phyloP scores from a whole-genome alignment of 1,139 yeast genomes.

The Yamadazyma spencermartinsiae region DNA sequence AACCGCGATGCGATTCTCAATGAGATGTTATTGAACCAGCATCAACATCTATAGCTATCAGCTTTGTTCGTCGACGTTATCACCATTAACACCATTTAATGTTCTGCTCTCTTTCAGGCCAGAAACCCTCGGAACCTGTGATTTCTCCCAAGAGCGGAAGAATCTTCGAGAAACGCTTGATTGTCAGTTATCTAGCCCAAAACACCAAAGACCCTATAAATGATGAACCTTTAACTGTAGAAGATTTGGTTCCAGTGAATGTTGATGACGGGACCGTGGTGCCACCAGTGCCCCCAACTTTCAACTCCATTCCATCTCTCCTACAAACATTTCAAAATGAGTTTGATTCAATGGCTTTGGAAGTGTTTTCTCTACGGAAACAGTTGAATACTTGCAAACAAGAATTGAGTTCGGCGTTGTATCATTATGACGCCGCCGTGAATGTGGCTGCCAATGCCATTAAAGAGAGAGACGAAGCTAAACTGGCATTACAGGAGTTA shows the following conservation, averaged over 20 bases:
- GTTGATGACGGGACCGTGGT: slow-evolving; percentile 21
- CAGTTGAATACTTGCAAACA: slow-evolving; percentile 66
- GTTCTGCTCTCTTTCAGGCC: slow-evolving; percentile 2
- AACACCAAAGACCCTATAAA: slow-evolving; percentile 77
- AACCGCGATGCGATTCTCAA: neutral
- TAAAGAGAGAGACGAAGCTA: slow-evolving; percentile 74
- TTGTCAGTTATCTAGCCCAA: slow-evolving; percentile 62
- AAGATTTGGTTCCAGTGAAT: slow-evolving; percentile 58
- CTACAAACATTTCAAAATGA: slow-evolving; percentile 78
- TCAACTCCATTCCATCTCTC: slow-evolving; percentile 76
- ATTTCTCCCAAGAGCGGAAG: slow-evolving; percentile 72
- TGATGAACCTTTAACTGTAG: slow-evolving; percentile 55
- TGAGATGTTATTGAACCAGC: neutral
- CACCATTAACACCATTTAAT: neutral
- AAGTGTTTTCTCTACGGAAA: slow-evolving; percentile 72
- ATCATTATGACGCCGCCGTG: slow-evolving; percentile 88
- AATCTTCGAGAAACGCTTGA: slow-evolving; percentile 64
- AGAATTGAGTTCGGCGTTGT: slow-evolving; percentile 74
- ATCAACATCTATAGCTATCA: neutral
- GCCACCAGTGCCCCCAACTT: slow-evolving; percentile 51
- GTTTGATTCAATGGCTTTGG: slow-evolving; percentile 87
- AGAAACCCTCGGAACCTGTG: slow-evolving; percentile 51
- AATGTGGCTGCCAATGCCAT: slow-evolving; percentile 77
- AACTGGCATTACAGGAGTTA: slow-evolving; percentile 54
- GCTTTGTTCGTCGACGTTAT: too few relatives aligned